These are phyloP conservation scores for Lupinus albus DNA, from an alignment of 306 rosid genomes.

Conservation along the genomic window DNA sequence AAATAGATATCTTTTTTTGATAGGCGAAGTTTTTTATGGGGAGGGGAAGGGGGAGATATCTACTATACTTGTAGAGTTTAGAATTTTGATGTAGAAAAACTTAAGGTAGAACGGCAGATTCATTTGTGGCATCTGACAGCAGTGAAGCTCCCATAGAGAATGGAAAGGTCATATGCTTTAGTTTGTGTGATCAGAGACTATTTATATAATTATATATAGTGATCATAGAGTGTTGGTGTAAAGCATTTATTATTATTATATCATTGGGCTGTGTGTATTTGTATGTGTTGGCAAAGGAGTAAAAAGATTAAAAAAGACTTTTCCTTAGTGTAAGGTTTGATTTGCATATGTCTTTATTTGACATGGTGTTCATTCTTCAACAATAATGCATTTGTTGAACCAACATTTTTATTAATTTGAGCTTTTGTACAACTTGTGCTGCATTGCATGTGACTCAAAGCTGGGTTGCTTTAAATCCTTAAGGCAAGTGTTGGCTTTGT, in stretches of 20 bases:
- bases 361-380: constrained; percentile 33
- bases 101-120: constrained; percentile 27
- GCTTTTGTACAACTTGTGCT: constrained; percentile 16
- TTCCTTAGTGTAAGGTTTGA: constrained; percentile 12
- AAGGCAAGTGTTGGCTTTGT: constrained; percentile 23
- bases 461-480: constrained; percentile 19
- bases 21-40: too few species aligned
- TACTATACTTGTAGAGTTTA: constrained; percentile 14
- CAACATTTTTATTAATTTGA: constrained; percentile 21
- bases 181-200: background rate
- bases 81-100: constrained; percentile 31
- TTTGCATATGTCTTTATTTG: constrained; percentile 31
- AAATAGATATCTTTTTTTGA: background rate
- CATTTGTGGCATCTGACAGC: constrained; percentile 21
- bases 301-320: background rate
- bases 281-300: constrained; percentile 7
- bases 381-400: constrained; percentile 22
- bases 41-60: background rate
- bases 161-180: constrained; percentile 20
- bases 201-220: constrained; percentile 4
- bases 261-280: background rate
- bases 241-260: constrained; percentile 7
- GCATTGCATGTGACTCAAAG: constrained; percentile 14
- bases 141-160: constrained; percentile 7
- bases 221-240: background rate